These are phyloP conservation scores for Articulospora tetracladia DNA, from an alignment of 495 filamentous ascomycete species.

Conservation along the genomic window DNA sequence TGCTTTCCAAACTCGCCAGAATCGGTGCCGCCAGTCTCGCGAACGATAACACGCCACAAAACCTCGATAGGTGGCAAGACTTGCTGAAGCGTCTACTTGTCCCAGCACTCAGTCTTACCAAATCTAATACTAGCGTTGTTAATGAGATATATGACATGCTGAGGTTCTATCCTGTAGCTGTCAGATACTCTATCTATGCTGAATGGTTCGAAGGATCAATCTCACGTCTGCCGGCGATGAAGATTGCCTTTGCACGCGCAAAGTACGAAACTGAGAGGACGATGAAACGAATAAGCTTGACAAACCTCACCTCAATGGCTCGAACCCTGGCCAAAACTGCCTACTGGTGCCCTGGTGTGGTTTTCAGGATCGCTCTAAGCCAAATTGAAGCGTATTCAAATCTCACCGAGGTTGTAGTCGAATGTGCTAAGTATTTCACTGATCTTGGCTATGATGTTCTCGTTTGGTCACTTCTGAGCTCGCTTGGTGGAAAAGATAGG, in stretches of 20 bases:
- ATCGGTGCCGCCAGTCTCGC: conserved; percentile 75
- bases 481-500: conserved; percentile 68
- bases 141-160: conserved; percentile 82
- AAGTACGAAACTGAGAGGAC: conserved; percentile 73
- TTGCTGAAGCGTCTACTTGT: conserved; percentile 78
- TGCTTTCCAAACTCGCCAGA: conserved; percentile 75
- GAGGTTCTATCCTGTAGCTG: conserved; percentile 67
- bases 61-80: conserved; percentile 70
- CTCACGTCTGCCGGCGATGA: conserved; percentile 73
- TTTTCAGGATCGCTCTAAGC: conserved; percentile 79
- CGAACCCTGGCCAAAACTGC: conserved; percentile 83
- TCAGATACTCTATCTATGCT: conserved; percentile 84
- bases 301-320: conserved; percentile 81
- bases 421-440: conserved; percentile 91
- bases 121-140: conserved; percentile 75
- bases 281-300: conserved; percentile 79
- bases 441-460: conserved; percentile 89
- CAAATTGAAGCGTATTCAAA: conserved; percentile 93
- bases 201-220: conserved; percentile 83
- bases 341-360: conserved; percentile 80
- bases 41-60: conserved; percentile 64
- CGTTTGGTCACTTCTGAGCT: conserved; percentile 80
- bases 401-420: conserved; percentile 86
- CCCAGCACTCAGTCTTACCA: conserved; percentile 78
- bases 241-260: conserved; percentile 70